These are phyloP conservation scores for Cladosporium sp. DNA, from an alignment of 2,329 filamentous ascomycete genomes.

Conservation along the genomic window DNA sequence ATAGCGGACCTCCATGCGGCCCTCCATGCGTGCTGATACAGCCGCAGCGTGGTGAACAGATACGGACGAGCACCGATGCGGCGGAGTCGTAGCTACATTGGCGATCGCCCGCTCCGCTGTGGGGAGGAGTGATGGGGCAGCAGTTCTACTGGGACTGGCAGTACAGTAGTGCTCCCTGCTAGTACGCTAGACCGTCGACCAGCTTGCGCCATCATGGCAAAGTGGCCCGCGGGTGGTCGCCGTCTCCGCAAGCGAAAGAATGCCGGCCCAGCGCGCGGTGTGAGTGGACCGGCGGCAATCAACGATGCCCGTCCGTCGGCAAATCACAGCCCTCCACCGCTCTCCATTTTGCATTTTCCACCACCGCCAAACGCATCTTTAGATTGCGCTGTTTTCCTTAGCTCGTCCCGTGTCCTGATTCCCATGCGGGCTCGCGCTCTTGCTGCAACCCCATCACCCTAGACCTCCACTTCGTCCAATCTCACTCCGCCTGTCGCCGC, in stretches of 20 bases:
- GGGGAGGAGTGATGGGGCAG: no score
- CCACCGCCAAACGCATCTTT: conserved; percentile 1
- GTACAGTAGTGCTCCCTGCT: no score
- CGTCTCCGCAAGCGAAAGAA: conserved; percentile 2
- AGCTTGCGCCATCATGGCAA: not conserved
- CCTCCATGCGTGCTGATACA: not conserved
- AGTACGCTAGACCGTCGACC: no score
- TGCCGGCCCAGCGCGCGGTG: conserved; percentile 7
- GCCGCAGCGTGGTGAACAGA: not conserved
- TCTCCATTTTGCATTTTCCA: conserved; percentile 8
- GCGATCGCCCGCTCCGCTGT: not conserved
- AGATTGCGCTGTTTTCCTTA: conserved; percentile 11
- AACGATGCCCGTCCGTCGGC: not conserved
- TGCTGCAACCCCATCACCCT: conserved; percentile 7
- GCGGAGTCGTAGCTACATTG: not conserved
- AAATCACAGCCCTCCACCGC: conserved; percentile 2
- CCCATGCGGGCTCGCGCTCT: conserved; percentile 11
- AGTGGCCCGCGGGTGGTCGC: not conserved
- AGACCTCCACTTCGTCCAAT: conserved; percentile 6
- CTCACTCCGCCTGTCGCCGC: not conserved
- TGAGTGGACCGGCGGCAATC: conserved; percentile 13
- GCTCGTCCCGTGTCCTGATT: conserved; percentile 12
- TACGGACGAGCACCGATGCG: conserved; percentile 1
- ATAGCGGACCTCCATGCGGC: not conserved
- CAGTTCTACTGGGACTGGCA: no score